A percentile compares a stretch with the other conserved stretches of the same genome.
Evolutionary conservation across 345 rosid genomes (phyloP).

Genomic region (Eucalyptus pumila): DNA sequence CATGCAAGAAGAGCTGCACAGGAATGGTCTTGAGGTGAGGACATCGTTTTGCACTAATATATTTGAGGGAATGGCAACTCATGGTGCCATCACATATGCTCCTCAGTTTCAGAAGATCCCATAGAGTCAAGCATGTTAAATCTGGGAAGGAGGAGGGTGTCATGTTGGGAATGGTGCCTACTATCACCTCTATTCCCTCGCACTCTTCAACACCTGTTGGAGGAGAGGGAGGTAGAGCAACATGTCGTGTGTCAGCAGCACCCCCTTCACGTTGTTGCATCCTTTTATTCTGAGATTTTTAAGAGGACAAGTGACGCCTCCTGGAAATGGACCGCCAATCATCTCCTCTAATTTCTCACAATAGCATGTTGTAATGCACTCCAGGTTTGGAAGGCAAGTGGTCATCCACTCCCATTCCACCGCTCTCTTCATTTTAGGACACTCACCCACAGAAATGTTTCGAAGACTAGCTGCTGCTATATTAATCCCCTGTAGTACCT

Average conservation of each 20-base stretch:
- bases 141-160: background rate
- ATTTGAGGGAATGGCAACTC: background rate
- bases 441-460: background rate
- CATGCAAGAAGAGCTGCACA: background rate
- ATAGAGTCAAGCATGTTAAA: background rate
- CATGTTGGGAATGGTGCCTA: background rate
- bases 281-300: background rate
- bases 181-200: background rate
- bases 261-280: background rate
- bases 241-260: background rate
- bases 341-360: conserved; percentile 7
- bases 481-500: background rate
- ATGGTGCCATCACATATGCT: background rate
- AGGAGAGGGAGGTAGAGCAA: background rate
- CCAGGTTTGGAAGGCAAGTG: background rate
- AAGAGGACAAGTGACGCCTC: background rate
- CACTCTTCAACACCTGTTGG: background rate
- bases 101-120: background rate
- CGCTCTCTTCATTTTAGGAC: background rate
- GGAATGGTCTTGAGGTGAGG: background rate
- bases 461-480: background rate
- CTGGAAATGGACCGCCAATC: background rate
- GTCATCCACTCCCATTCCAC: background rate
- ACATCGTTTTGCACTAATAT: background rate
- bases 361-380: background rate